Evolutionary conservation across 2,329 filamentous ascomycete genomes (phyloP), one percentile per base, ranked within the genome.

Genomic region (Didymellaceae sp.): DNA sequence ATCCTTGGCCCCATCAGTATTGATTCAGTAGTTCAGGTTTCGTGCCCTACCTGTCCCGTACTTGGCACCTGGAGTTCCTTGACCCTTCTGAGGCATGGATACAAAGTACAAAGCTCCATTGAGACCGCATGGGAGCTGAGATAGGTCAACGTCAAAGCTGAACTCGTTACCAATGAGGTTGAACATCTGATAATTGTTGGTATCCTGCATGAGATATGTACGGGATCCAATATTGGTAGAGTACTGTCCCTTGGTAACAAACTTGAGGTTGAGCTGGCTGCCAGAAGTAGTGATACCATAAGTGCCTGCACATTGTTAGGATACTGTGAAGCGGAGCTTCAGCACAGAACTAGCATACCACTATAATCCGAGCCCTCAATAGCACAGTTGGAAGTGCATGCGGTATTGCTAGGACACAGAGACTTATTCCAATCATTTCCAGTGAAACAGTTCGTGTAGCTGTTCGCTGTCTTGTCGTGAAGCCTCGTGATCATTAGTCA

Each of bases 111-210:
- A 39, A 5, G 67, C 68, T 30, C 86, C 86, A 66, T 90, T 89
- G 45, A 90, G 74, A 40, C 87, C 87, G 61, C 87, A 90, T 38
- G 82, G 81, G n/a, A 88, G 73, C 50, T 80, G 78, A 14, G 85
- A 87, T 16, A 88, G 55, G 39, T 74, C 71, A 1, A 74, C 70
- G 42, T 74, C 71, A 31, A 74, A 74, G 7, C 63, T 67, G 51
- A 74, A 74, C 52, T 74, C 71, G 31, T 73, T 68, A 16, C 67
- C 65, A 18, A 68, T 62, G 16, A 74, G 61, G 41, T 71, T 72
- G 62, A 71, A 74, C 56, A 69, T 65, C 45, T 73, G 45, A 30
- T 72, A 72, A 30, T 62, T 70, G 39, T 58, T 61, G 0, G 59
- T 45, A 35, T 66, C 61, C 37, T 67, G 66, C 63, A 74, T 65